phyloP scores from a whole-genome alignment of 2,329 filamentous ascomycete species.

The Alternaria ventricosa region DNA sequence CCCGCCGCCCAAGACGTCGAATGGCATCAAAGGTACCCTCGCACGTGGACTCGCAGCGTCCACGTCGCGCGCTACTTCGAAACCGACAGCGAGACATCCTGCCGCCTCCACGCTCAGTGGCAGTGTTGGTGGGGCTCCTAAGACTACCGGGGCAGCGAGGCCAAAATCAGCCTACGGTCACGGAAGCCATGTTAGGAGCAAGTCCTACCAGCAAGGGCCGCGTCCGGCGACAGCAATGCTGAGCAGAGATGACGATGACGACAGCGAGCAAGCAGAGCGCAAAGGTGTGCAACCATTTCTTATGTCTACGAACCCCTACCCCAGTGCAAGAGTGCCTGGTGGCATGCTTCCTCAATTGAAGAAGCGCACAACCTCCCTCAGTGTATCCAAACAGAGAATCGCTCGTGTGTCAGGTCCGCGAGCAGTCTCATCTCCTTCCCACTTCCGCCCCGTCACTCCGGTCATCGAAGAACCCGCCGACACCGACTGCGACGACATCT shows the following conservation, averaged over 20 bases:
- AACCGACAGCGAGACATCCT: conserved; percentile 53
- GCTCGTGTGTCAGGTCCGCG: conserved; percentile 22
- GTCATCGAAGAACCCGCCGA: conserved; percentile 39
- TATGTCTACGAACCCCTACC: conserved; percentile 46
- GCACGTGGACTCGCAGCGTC: conserved; percentile 48
- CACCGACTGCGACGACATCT: conserved; percentile 37
- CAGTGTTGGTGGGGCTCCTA: conserved; percentile 59
- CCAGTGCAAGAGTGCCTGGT: conserved; percentile 41
- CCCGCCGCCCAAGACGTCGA: conserved; percentile 50
- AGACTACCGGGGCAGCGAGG: conserved; percentile 52
- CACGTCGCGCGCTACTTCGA: conserved; percentile 51
- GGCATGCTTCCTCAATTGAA: conserved; percentile 25
- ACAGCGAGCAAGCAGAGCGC: conserved; percentile 47
- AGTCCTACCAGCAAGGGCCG: conserved; percentile 51
- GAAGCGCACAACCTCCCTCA: conserved; percentile 25
- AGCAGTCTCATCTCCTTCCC: conserved; percentile 35
- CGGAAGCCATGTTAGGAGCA: conserved; percentile 53
- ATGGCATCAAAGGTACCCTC: conserved; percentile 55
- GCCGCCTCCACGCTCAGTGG: conserved; percentile 60
- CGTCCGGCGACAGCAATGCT: conserved; percentile 50
- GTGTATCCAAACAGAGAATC: conserved; percentile 20
- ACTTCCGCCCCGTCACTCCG: conserved; percentile 29
- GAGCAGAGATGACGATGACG: conserved; percentile 51
- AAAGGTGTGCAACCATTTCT: conserved; percentile 55
- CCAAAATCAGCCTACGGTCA: conserved; percentile 58